phyloP scores from a whole-genome alignment of 495 filamentous ascomycete genomes.

The Neurospora hispaniola region DNA sequence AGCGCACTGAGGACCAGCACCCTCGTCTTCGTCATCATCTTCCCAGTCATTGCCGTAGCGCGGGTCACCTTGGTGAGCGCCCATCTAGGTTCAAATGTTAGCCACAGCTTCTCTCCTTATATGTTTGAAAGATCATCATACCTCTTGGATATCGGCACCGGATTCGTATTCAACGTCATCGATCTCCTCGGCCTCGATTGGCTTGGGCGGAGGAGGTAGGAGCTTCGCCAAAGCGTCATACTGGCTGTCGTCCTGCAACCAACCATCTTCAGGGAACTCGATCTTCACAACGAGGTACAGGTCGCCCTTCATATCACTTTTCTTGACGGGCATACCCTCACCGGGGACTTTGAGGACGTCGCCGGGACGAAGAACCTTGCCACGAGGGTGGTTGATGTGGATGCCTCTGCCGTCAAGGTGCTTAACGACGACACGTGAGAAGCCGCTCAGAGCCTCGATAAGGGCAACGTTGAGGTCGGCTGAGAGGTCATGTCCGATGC shows the following conservation, averaged over 20 bases:
- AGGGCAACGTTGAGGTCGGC: conserved; percentile 71
- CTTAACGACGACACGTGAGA: conserved; percentile 80
- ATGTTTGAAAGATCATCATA: conserved; percentile 27
- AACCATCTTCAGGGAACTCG: conserved; percentile 78
- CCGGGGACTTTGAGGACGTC: conserved; percentile 75
- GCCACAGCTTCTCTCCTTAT: not conserved
- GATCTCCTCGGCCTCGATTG: conserved; percentile 56
- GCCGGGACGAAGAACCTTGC: conserved; percentile 65
- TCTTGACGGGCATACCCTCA: conserved; percentile 92
- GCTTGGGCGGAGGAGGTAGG: conserved; percentile 50
- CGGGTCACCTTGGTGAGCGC: conserved; percentile 54
- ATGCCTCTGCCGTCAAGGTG: conserved; percentile 94
- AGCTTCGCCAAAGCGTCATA: conserved; percentile 60
- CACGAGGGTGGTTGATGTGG: conserved; percentile 59
- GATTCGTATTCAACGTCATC: conserved; percentile 82
- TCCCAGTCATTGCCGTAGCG: conserved; percentile 61
- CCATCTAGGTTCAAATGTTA: conserved; percentile 40
- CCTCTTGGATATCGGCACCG: conserved; percentile 71
- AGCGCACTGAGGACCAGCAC: conserved; percentile 60
- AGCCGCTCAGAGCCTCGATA: conserved; percentile 76
- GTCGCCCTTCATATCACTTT: conserved; percentile 71
- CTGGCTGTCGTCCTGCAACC: conserved; percentile 58
- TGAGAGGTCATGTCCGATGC: conserved; percentile 73
- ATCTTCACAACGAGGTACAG: conserved; percentile 79
- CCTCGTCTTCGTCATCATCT: conserved; percentile 67